phyloP scores from a whole-genome alignment of 2,329 filamentous ascomycete species.

The Berkeleyomyces basicola region DNA sequence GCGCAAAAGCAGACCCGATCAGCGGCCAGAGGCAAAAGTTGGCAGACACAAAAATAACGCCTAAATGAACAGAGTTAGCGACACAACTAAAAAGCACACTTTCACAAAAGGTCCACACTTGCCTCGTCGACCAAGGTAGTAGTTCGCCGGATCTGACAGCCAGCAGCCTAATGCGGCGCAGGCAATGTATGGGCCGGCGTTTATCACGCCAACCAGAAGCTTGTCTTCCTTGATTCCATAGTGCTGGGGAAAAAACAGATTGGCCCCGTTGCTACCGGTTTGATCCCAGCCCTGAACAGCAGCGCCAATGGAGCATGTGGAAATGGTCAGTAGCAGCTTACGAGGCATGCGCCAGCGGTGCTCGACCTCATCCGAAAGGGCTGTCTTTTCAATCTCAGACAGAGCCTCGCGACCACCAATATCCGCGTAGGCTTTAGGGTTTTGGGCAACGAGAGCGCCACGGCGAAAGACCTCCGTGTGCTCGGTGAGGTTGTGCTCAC shows the following conservation, averaged over 20 bases:
- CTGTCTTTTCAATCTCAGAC: slow-evolving; percentile 21
- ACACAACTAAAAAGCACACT: not conserved
- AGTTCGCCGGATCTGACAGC: slow-evolving; percentile 42
- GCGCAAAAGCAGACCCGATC: slow-evolving; percentile 41
- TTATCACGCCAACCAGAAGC: slow-evolving; percentile 24
- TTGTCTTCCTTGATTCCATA: slow-evolving; percentile 26
- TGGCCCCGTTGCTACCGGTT: slow-evolving; percentile 45
- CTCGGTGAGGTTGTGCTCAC: slow-evolving; percentile 30
- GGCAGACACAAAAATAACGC: slow-evolving; percentile 46
- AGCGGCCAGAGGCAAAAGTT: slow-evolving; percentile 45
- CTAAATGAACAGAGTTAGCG: not conserved
- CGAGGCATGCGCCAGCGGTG: slow-evolving; percentile 40
- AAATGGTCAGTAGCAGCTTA: slow-evolving; percentile 29
- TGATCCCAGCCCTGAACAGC: slow-evolving; percentile 48
- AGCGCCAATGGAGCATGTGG: slow-evolving; percentile 37
- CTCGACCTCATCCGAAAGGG: slow-evolving; percentile 29
- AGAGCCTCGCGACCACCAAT: slow-evolving; percentile 20
- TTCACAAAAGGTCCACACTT: slow-evolving; percentile 17
- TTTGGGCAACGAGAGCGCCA: slow-evolving; percentile 23
- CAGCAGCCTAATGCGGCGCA: slow-evolving; percentile 30
- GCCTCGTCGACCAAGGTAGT: slow-evolving; percentile 45
- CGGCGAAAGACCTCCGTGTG: slow-evolving; percentile 27
- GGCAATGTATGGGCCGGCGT: slow-evolving; percentile 30
- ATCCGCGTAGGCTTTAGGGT: slow-evolving; percentile 13
- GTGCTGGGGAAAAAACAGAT: slow-evolving; percentile 37